phyloP scores from a whole-genome alignment of 169 alveolate genomes.

The Pseudocohnilembus persalinus region DNA sequence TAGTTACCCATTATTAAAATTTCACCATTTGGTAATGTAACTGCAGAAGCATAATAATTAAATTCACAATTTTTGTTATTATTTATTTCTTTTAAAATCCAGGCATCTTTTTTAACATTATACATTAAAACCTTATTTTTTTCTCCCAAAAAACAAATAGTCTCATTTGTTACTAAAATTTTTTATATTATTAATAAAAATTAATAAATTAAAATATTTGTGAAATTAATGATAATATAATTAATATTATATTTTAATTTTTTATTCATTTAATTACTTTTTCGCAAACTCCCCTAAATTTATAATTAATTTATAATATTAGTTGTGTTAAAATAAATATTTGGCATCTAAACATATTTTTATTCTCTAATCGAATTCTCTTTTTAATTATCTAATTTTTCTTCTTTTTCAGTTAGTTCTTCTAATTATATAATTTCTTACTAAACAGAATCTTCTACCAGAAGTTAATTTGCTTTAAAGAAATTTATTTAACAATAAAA shows the following conservation, averaged over 20 bases:
- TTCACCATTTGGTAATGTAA: constrained; percentile 67
- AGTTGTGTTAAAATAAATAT: not conserved
- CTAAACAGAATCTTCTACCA: not conserved
- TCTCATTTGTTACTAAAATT: not conserved
- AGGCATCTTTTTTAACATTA: constrained; percentile 45
- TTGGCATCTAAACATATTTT: not conserved
- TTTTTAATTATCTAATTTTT: no score
- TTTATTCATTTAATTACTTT: not conserved
- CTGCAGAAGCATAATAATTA: constrained; percentile 71
- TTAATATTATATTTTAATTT: no score
- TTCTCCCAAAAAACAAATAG: constrained; percentile 71
- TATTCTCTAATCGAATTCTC: no score
- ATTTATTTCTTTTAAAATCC: constrained; percentile 36
- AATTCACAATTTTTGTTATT: constrained; percentile 44
- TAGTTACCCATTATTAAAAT: constrained; percentile 57
- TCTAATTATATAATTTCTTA: not conserved
- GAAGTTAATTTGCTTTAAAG: not conserved
- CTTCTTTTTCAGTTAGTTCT: not conserved
- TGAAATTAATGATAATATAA: no score
- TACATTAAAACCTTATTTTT: constrained; percentile 56
- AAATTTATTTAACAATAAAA: no score
- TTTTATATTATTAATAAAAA: no score
- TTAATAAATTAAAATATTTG: no score
- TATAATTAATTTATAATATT: no score
- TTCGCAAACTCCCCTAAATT: not conserved